A percentile compares a stretch with the other conserved stretches of the same genome.
phyloP scores from a whole-genome alignment of 1,139 yeast genomes.

The Zygoascus hellenicus region DNA sequence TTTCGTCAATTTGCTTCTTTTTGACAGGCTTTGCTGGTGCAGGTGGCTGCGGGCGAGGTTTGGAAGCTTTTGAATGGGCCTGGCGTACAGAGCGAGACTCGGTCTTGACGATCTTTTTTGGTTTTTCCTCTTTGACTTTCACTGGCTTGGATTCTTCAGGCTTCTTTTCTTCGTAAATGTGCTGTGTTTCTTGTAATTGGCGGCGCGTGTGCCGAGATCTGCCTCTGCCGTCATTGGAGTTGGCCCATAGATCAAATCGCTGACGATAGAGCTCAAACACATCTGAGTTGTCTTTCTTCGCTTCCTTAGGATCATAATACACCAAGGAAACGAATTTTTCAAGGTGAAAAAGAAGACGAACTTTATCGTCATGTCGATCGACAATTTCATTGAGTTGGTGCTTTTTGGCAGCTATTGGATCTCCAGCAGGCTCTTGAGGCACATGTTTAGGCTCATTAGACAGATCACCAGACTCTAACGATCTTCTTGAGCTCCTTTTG shows the following conservation, averaged over 20 bases:
- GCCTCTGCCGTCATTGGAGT: slow-evolving; percentile 25
- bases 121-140: slow-evolving; percentile 1
- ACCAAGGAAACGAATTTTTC: slow-evolving; percentile 54
- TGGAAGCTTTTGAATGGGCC: neutral
- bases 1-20: neutral
- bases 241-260: slow-evolving; percentile 37
- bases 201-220: slow-evolving; percentile 29
- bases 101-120: neutral
- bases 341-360: slow-evolving; percentile 51
- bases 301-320: slow-evolving; percentile 53
- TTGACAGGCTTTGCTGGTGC: neutral
- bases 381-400: slow-evolving; percentile 31
- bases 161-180: slow-evolving; percentile 9
- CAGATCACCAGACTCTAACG: neutral
- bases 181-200: slow-evolving; percentile 22
- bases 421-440: neutral
- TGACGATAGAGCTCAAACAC: slow-evolving; percentile 33
- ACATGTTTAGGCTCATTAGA: neutral
- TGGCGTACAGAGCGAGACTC: neutral
- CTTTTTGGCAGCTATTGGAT: slow-evolving; percentile 8
- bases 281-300: slow-evolving; percentile 40
- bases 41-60: neutral
- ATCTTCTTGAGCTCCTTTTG: neutral
- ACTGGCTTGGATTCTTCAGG: slow-evolving; percentile 1
- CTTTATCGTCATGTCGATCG: slow-evolving; percentile 42